Evolutionary conservation across 768 basidiomycete species (phyloP), one percentile per base, ranked within the genome.

Genomic region (Rhodocollybia butyracea): DNA sequence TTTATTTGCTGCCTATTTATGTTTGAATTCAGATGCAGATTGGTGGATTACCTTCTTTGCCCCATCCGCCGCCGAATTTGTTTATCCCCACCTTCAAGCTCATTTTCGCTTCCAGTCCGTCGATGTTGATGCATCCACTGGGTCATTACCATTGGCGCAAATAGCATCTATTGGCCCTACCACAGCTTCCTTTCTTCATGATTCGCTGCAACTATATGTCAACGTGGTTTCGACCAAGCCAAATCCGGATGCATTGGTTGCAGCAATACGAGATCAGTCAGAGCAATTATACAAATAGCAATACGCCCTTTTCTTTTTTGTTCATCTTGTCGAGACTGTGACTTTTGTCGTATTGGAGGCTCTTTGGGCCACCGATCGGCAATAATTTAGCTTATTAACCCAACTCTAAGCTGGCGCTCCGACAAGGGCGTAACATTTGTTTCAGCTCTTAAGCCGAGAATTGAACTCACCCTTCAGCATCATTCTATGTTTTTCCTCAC

Each of bases 21-120:
- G 30, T 48, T 11, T 48, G 51, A 58, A 51, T 71, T 69, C 55
- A 43, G 46, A 32, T 19, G 32, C 55, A 7, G 43, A 34, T 54
- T 85, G 83, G 80, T 91, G 89, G 90, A 80, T 89, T 1, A 80
- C 85, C 19, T 82, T 81, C 64, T 91, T 91, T 61, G 87, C 89
- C 0, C 89, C 89, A 3, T 91, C 89, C 1, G 78, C 81, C 2
- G 85, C 87, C 1, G 76, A 75, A 24, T 78, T 81, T 45, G 83
- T 79, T 17, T 66, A 72, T 6, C 86, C 87, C 2, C 64, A 73
- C 11, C 58, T 91, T 32, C 66, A 64, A 7, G 31, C 19, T 4
- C 32, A 26, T n/a, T 50, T 50, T 17, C 22, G 63, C 2, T 61
- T 85, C n/a, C 66, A 65, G 13, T 26, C 57, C 1, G 34, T n/a